These are phyloP conservation scores for Xylariaceae sp. DNA, from an alignment of 2,329 filamentous ascomycete genomes.

Conservation along the genomic window DNA sequence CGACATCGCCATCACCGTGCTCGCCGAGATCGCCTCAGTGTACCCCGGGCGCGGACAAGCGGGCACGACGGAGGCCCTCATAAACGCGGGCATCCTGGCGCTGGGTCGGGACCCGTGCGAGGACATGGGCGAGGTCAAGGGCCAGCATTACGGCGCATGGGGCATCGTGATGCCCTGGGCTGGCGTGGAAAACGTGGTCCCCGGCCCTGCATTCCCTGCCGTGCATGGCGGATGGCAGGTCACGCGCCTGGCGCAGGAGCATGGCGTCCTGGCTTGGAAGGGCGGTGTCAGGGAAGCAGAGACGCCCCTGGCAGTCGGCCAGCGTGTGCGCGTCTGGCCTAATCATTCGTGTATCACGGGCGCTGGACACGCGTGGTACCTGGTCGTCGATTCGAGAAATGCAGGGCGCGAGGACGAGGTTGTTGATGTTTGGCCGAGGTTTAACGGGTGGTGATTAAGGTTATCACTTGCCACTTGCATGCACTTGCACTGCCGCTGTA, in stretches of 20 bases:
- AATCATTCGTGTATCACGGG: conserved; percentile 78
- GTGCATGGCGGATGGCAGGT: conserved; percentile 58
- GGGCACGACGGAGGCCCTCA: conserved; percentile 55
- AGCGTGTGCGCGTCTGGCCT: conserved; percentile 67
- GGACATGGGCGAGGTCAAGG: conserved; percentile 32
- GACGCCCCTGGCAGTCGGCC: conserved; percentile 51
- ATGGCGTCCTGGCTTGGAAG: conserved; percentile 64
- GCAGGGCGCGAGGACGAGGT: conserved; percentile 52
- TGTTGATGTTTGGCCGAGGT: conserved; percentile 70
- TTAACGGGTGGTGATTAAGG: conserved; percentile 68
- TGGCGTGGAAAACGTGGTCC: conserved; percentile 27
- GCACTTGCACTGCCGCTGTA: too few species aligned
- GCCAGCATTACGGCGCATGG: conserved; percentile 60
- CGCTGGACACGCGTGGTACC: conserved; percentile 65
- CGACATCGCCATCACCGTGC: conserved; percentile 60
- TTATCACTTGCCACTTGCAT: too few species aligned
- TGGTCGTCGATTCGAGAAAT: conserved; percentile 61
- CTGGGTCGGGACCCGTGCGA: conserved; percentile 69
- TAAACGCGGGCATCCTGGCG: conserved; percentile 64
- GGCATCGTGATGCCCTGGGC: conserved; percentile 61
- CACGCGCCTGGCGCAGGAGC: conserved; percentile 69
- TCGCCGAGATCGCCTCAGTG: conserved; percentile 66
- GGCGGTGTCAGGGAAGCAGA: conserved; percentile 40
- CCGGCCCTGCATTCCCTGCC: conserved; percentile 38
- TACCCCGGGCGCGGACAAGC: conserved; percentile 54